Evolutionary conservation across 1,284 basidiomycete species (phyloP).

Genomic region (Puccinia triticina): DNA sequence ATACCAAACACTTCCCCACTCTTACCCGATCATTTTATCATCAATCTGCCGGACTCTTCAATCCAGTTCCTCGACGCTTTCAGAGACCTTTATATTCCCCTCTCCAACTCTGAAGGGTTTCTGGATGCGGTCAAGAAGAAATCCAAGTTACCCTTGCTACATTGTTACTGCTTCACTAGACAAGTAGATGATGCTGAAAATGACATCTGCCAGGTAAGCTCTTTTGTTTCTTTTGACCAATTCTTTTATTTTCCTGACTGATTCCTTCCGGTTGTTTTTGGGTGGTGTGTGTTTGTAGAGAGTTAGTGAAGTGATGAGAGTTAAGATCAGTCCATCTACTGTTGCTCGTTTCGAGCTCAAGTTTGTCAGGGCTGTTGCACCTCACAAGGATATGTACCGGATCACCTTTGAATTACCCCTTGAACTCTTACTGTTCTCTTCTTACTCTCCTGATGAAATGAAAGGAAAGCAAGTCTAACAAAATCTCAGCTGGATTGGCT

Average conservation of each 20-base stretch:
- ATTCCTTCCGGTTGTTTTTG: background rate
- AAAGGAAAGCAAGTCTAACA: too few species aligned
- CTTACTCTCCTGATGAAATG: too few species aligned
- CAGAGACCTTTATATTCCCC: constrained; percentile 69
- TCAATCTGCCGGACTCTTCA: constrained; percentile 94
- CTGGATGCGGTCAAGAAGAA: constrained; percentile 57
- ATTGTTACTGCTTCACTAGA: constrained; percentile 95
- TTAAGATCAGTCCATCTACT: constrained; percentile 66
- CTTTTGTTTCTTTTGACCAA: background rate
- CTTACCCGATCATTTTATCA: constrained; percentile 82
- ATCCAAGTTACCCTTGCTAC: constrained; percentile 79
- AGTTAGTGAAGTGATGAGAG: constrained; percentile 71
- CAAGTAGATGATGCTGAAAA: constrained; percentile 74
- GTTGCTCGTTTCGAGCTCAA: constrained; percentile 66
- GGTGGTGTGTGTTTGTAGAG: constrained; percentile 68
- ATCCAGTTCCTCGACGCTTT: constrained; percentile 88
- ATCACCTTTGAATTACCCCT: constrained; percentile 82
- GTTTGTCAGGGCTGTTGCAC: constrained; percentile 87
- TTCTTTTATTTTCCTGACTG: background rate
- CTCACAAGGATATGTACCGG: constrained; percentile 98
- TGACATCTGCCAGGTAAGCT: constrained; percentile 75
- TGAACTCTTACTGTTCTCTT: constrained; percentile 7
- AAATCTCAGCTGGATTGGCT: too few species aligned
- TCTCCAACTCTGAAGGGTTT: constrained; percentile 61
- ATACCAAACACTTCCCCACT: constrained; percentile 48